These are phyloP conservation scores for Plenodomus lindquistii DNA, from an alignment of 2,329 filamentous ascomycete species.

Conservation along the genomic window DNA sequence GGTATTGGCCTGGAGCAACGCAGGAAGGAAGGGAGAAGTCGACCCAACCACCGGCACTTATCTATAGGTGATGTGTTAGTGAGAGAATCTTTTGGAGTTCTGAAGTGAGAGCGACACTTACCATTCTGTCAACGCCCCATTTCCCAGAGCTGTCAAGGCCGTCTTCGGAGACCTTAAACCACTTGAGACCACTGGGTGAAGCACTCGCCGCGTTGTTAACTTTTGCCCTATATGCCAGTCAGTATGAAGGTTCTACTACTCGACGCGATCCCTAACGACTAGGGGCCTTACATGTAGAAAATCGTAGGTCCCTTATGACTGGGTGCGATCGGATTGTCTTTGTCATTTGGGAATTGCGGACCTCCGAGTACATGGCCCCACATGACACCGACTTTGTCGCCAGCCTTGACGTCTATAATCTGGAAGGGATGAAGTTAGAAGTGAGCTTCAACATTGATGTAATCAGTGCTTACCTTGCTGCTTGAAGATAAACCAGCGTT, in stretches of 20 bases:
- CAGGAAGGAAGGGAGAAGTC: slow-evolving; percentile 45
- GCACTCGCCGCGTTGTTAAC: slow-evolving; percentile 47
- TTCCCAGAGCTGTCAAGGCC: slow-evolving; percentile 45
- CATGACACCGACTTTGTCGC: slow-evolving; percentile 57
- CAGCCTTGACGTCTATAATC: slow-evolving; percentile 55
- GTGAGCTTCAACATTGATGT: background rate
- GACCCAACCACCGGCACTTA: slow-evolving; percentile 52
- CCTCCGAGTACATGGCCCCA: slow-evolving; percentile 61
- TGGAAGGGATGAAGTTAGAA: background rate
- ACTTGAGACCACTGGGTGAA: slow-evolving; percentile 45
- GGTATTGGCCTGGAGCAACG: slow-evolving; percentile 46
- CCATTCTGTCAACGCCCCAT: slow-evolving; percentile 56
- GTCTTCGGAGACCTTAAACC: slow-evolving; percentile 50
- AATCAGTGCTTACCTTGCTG: slow-evolving; percentile 21
- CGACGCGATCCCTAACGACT: slow-evolving; percentile 11
- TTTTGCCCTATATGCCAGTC: slow-evolving; percentile 32
- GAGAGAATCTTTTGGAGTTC: background rate
- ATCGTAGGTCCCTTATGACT: slow-evolving; percentile 52
- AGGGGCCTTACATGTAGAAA: slow-evolving; percentile 33
- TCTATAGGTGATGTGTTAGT: slow-evolving; percentile 14
- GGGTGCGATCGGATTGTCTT: slow-evolving; percentile 55
- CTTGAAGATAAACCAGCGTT: slow-evolving; percentile 47
- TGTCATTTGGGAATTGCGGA: slow-evolving; percentile 51
- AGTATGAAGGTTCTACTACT: background rate
- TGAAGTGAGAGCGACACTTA: background rate